Conservation (phyloP, 2,329 filamentous ascomycete genomes). For the Microdochium paspali region DNA sequence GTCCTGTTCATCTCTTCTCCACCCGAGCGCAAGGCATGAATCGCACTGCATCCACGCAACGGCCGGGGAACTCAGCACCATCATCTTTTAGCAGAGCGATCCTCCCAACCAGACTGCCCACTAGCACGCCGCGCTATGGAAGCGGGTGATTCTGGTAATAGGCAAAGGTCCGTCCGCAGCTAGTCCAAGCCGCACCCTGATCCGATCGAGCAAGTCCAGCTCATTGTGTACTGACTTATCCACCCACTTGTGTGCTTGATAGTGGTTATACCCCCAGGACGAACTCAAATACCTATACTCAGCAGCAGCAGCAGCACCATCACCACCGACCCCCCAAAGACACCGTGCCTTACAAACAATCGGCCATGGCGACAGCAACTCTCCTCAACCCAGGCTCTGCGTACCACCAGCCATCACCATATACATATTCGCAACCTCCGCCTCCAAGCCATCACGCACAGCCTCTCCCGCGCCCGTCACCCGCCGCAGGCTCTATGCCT, state of each 20-base stretch:
- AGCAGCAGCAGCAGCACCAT: not conserved
- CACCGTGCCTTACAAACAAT: slow-evolving; percentile 10
- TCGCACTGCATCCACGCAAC: not conserved
- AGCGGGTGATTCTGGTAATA: slow-evolving; percentile 24
- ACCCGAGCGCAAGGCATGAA: not conserved
- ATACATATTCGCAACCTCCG: slow-evolving; percentile 4
- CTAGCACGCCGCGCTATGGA: slow-evolving; percentile 20
- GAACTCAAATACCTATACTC: slow-evolving; percentile 12
- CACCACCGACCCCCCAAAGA: not conserved
- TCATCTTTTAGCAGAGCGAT: not conserved
- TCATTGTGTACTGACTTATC: slow-evolving; percentile 2
- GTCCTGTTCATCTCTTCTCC: not conserved
- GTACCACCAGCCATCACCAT: slow-evolving; percentile 17
- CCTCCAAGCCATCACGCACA: not conserved
- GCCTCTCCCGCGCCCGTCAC: not conserved
- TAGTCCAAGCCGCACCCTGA: slow-evolving; percentile 5
- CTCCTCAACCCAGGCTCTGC: slow-evolving; percentile 20
- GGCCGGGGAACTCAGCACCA: not conserved
- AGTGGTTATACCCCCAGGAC: slow-evolving; percentile 2
- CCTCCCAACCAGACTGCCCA: not conserved
- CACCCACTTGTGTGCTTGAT: not conserved
- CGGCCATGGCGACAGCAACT: slow-evolving; percentile 21
- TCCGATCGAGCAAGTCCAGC: slow-evolving; percentile 1
- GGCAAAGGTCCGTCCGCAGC: slow-evolving; percentile 22
- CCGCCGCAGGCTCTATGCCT: slow-evolving; percentile 6